phyloP scores from a whole-genome alignment of 306 rosid species.

The Comarum palustre region DNA sequence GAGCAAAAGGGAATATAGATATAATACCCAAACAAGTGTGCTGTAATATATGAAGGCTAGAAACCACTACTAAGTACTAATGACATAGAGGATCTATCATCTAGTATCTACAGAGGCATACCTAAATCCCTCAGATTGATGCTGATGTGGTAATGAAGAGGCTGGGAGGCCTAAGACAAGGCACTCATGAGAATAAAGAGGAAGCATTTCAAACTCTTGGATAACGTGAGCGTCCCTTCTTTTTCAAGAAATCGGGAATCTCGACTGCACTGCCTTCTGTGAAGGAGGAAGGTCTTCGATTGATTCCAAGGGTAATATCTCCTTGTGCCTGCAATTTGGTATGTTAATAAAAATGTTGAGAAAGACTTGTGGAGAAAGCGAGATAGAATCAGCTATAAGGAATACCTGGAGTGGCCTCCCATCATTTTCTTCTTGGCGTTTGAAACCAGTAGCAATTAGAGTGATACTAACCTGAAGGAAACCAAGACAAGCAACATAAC shows the following conservation, averaged over 20 bases:
- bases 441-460: slow-evolving; percentile 95
- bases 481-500: slow-evolving; percentile 23
- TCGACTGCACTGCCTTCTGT: slow-evolving; percentile 68
- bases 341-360: slow-evolving; percentile 19
- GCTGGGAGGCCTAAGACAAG: slow-evolving; percentile 19
- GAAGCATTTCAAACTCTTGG: slow-evolving; percentile 61
- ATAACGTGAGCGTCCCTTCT: slow-evolving; percentile 91
- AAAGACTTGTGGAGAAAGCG: not conserved
- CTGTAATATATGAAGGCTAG: slow-evolving; percentile 30
- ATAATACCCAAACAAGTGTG: slow-evolving; percentile 29
- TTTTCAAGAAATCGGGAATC: slow-evolving; percentile 91
- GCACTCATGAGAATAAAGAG: slow-evolving; percentile 1
- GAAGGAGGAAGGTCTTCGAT: slow-evolving; percentile 57
- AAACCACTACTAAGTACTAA: slow-evolving; percentile 26
- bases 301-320: slow-evolving; percentile 46
- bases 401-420: slow-evolving; percentile 73
- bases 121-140: slow-evolving; percentile 36
- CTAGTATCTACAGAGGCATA: slow-evolving; percentile 38
- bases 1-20: slow-evolving; percentile 20
- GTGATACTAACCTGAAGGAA: slow-evolving; percentile 85
- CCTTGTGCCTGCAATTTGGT: slow-evolving; percentile 64
- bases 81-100: slow-evolving; percentile 33
- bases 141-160: slow-evolving; percentile 25
- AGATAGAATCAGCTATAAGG: slow-evolving; percentile 8
- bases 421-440: slow-evolving; percentile 95